These are phyloP conservation scores for Claviceps sp. DNA, from an alignment of 2,329 filamentous ascomycete species.

Conservation along the genomic window DNA sequence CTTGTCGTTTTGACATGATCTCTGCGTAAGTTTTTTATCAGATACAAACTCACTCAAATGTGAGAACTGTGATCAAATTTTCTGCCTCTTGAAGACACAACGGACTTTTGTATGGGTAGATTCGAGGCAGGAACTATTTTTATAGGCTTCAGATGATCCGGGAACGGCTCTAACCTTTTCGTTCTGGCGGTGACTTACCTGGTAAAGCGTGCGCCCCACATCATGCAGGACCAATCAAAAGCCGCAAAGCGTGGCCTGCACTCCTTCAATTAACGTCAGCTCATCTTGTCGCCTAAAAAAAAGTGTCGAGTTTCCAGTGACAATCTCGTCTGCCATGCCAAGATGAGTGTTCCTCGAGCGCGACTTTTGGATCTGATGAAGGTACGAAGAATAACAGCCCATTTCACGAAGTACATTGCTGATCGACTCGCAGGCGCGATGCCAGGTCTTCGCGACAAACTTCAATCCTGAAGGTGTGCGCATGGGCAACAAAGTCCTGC, in stretches of 20 bases:
- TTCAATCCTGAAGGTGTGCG: constrained; percentile 78
- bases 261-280: constrained; percentile 1
- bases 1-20: constrained; percentile 4
- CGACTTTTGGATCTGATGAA: constrained; percentile 63
- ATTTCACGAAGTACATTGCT: constrained; percentile 8
- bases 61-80: not conserved
- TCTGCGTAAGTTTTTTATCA: not conserved
- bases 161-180: not conserved
- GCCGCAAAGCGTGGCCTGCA: not conserved
- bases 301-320: constrained; percentile 6
- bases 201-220: not conserved
- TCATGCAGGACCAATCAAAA: constrained; percentile 5
- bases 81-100: not conserved
- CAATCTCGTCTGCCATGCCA: constrained; percentile 21
- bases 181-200: not conserved
- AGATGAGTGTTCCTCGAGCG: constrained; percentile 49
- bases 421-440: constrained; percentile 54
- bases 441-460: constrained; percentile 77
- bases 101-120: not conserved
- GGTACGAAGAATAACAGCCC: constrained; percentile 31
- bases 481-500: constrained; percentile 82
- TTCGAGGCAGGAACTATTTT: not conserved
- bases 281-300: not conserved
- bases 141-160: not conserved
- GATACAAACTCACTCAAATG: not conserved